phyloP scores from a whole-genome alignment of 2,329 filamentous ascomycete species.

The Aspergillus versicolor region DNA sequence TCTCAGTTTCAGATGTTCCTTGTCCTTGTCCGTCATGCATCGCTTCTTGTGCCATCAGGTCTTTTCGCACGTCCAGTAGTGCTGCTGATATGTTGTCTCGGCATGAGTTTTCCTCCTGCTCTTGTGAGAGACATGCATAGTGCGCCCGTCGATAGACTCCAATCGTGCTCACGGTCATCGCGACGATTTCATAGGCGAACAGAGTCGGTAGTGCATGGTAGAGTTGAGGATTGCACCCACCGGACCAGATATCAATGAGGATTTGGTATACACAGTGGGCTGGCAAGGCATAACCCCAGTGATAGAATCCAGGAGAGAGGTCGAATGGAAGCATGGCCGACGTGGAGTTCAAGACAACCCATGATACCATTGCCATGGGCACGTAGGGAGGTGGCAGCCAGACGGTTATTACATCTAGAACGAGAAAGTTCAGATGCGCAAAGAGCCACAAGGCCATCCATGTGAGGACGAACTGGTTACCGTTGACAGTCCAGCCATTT shows the following conservation, averaged over 20 bases:
- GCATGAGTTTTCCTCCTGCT: conserved; percentile 1
- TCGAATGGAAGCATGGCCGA: conserved; percentile 46
- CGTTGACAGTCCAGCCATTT: conserved; percentile 40
- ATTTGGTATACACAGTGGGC: conserved; percentile 41
- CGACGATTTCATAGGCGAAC: conserved; percentile 6
- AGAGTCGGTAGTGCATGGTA: conserved; percentile 41
- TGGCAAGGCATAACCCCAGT: conserved; percentile 39
- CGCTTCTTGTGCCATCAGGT: too few relatives aligned
- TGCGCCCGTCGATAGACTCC: conserved; percentile 14
- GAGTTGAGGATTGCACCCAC: conserved; percentile 43
- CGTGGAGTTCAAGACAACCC: conserved; percentile 47
- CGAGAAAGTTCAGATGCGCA: conserved; percentile 45
- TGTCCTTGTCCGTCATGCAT: too few relatives aligned
- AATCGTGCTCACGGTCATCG: not conserved
- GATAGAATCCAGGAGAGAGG: conserved; percentile 42
- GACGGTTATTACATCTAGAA: conserved; percentile 46
- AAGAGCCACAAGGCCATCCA: conserved; percentile 49
- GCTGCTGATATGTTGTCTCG: conserved; percentile 2
- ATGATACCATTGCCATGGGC: conserved; percentile 47
- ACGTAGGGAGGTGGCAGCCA: conserved; percentile 42
- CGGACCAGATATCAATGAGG: conserved; percentile 43
- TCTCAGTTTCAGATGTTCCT: too few relatives aligned
- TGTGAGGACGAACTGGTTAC: conserved; percentile 41
- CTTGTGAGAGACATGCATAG: conserved; percentile 3
- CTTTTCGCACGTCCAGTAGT: not conserved